Conservation (phyloP, 768 basidiomycete species). For the Pleurotus djamor region DNA sequence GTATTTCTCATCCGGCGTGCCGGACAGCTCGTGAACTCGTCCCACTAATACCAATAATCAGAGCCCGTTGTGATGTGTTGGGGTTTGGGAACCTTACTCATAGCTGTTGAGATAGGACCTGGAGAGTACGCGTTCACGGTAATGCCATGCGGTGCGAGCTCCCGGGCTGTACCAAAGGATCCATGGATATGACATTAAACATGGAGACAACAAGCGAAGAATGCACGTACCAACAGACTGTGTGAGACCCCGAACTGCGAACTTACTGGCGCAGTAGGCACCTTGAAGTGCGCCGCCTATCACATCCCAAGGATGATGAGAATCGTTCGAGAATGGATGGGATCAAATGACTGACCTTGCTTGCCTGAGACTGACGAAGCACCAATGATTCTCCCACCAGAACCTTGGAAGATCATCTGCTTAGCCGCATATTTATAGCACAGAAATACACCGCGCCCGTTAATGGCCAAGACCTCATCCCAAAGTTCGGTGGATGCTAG, state of each 20-base stretch:
- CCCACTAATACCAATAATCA: background rate
- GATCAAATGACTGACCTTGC: constrained; percentile 17
- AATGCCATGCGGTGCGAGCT: constrained; percentile 33
- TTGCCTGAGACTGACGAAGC: constrained; percentile 38
- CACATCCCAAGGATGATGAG: background rate
- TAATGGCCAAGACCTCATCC: constrained; percentile 27
- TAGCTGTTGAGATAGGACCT: constrained; percentile 19
- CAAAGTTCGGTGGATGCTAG: constrained; percentile 27
- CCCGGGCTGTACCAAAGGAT: constrained; percentile 27
- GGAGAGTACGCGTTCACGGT: constrained; percentile 42
- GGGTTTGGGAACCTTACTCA: background rate
- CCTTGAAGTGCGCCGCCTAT: constrained; percentile 3
- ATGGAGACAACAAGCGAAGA: background rate
- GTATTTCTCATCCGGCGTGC: background rate
- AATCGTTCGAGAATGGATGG: background rate
- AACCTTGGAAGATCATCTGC: constrained; percentile 41
- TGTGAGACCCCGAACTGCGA: constrained; percentile 36
- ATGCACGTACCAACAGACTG: constrained; percentile 31
- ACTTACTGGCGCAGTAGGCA: constrained; percentile 34
- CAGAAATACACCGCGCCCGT: constrained; percentile 32
- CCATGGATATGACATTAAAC: too few species aligned
- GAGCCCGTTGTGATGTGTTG: background rate
- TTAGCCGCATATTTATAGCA: constrained; percentile 39
- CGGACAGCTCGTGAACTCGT: background rate
- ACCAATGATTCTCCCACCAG: constrained; percentile 41